Evolutionary conservation across 768 basidiomycete species (phyloP).

Genomic region (Baorangia bicolor): DNA sequence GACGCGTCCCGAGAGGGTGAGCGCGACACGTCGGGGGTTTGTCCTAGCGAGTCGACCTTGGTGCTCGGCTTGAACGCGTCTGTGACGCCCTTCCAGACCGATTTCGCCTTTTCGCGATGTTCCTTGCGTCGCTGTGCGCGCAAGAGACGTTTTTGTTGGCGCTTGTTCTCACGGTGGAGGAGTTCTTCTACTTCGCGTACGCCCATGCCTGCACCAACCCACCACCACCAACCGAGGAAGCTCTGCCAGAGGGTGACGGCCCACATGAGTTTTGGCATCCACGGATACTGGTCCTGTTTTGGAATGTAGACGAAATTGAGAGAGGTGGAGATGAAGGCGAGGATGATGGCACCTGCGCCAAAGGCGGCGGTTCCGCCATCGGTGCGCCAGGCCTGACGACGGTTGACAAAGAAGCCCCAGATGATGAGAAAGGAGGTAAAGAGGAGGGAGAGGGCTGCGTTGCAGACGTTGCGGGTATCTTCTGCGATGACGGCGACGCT

Average conservation of each 20-base stretch:
- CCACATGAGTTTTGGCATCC: conserved; percentile 90
- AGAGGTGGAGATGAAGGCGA: conserved; percentile 81
- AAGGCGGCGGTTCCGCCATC: conserved; percentile 97
- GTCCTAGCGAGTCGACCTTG: not conserved
- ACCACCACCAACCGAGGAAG: conserved; percentile 99
- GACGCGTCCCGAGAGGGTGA: conserved; percentile 12
- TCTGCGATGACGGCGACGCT: conserved; percentile 55
- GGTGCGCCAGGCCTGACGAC: conserved; percentile 89
- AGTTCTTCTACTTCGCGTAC: conserved; percentile 69
- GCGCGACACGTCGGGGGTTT: not conserved
- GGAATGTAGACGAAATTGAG: conserved; percentile 90
- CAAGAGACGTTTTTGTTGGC: conserved; percentile 45
- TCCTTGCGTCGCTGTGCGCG: conserved; percentile 48
- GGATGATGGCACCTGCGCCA: conserved; percentile 75
- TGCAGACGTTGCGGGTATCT: conserved; percentile 90
- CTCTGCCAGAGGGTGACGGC: conserved; percentile 95
- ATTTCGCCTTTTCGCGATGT: conserved; percentile 52
- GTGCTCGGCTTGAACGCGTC: conserved; percentile 41
- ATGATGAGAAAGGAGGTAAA: conserved; percentile 87
- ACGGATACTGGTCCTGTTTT: conserved; percentile 79
- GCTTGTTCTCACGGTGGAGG: conserved; percentile 52
- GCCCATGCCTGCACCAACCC: conserved; percentile 92
- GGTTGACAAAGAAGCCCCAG: conserved; percentile 92
- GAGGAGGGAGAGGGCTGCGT: conserved; percentile 92
- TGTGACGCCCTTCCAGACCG: conserved; percentile 58